These are phyloP conservation scores for Mycena indigotica DNA, from an alignment of 768 basidiomycete genomes.

Conservation along the genomic window DNA sequence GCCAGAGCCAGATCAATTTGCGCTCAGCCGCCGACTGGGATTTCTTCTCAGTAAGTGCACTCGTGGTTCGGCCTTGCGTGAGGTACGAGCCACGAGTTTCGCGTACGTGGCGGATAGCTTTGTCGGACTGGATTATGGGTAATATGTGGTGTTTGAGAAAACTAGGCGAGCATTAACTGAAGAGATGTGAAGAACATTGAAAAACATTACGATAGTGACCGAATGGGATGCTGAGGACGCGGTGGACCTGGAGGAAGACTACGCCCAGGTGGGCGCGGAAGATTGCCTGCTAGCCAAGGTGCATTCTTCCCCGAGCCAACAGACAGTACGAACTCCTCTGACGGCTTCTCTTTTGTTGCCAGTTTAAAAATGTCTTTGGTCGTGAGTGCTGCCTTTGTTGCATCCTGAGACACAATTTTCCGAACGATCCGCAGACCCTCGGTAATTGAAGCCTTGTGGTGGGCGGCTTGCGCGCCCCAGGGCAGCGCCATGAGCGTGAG, in stretches of 20 bases:
- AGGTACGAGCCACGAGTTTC: conserved; percentile 10
- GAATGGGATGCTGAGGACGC: conserved; percentile 17
- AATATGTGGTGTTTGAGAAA: conserved; percentile 21
- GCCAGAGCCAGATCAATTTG: conserved; percentile 14
- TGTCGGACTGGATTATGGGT: conserved; percentile 16
- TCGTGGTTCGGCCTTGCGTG: neutral
- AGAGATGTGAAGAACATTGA: neutral
- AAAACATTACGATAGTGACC: conserved; percentile 17
- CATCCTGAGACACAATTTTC: conserved; percentile 19
- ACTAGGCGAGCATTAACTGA: too few species aligned
- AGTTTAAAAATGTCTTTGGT: conserved; percentile 14
- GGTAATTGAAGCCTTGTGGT: conserved; percentile 14
- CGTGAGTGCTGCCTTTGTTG: conserved; percentile 7
- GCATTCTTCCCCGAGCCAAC: neutral
- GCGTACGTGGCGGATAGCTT: conserved; percentile 4
- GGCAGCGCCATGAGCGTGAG: conserved; percentile 8
- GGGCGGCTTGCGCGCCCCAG: conserved; percentile 11
- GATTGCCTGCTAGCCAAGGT: neutral
- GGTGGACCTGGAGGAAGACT: conserved; percentile 4
- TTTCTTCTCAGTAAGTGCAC: neutral
- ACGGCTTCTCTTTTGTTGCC: conserved; percentile 8
- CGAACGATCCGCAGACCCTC: conserved; percentile 20
- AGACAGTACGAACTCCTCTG: neutral
- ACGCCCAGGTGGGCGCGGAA: neutral
- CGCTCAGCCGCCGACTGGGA: neutral